Evolutionary conservation across 1,284 basidiomycete species (phyloP).

Genomic region (Ganoderma lingzhi): DNA sequence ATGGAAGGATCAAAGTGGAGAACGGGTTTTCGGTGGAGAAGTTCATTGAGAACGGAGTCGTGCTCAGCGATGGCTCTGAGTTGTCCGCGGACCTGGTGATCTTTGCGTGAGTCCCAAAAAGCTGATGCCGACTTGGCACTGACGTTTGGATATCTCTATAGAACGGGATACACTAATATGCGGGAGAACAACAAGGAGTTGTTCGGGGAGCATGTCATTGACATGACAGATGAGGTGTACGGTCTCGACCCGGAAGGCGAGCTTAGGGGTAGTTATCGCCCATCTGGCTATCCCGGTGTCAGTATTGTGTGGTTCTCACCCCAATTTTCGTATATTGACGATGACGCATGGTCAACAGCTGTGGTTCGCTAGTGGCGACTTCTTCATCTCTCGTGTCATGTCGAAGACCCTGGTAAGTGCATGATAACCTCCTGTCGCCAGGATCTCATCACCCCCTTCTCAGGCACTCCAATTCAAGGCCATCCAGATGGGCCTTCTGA

Average conservation of each 20-base stretch:
- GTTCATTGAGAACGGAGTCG: constrained; percentile 46
- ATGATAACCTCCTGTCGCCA: neutral
- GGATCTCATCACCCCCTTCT: neutral
- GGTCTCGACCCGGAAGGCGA: constrained; percentile 66
- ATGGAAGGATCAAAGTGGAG: constrained; percentile 56
- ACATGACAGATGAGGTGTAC: constrained; percentile 57
- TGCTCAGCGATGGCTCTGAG: constrained; percentile 52
- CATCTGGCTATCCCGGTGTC: constrained; percentile 46
- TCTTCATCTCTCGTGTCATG: constrained; percentile 29
- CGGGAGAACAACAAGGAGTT: constrained; percentile 42
- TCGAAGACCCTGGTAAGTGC: constrained; percentile 27
- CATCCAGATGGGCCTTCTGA: constrained; percentile 20
- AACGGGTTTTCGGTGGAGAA: constrained; percentile 46
- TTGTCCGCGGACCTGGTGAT: constrained; percentile 56
- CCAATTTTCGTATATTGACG: neutral
- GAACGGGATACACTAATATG: constrained; percentile 28
- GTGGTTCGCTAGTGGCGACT: constrained; percentile 28
- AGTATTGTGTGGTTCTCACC: constrained; percentile 1
- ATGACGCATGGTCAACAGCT: constrained; percentile 4
- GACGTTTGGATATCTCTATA: neutral
- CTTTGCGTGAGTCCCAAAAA: constrained; percentile 43
- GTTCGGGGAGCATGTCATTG: constrained; percentile 56
- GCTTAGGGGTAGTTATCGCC: constrained; percentile 44
- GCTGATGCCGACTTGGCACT: neutral
- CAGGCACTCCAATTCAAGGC: constrained; percentile 25